Evolutionary conservation across 495 filamentous ascomycete genomes (phyloP).

Genomic region (Massariosphaeria phaeospora): DNA sequence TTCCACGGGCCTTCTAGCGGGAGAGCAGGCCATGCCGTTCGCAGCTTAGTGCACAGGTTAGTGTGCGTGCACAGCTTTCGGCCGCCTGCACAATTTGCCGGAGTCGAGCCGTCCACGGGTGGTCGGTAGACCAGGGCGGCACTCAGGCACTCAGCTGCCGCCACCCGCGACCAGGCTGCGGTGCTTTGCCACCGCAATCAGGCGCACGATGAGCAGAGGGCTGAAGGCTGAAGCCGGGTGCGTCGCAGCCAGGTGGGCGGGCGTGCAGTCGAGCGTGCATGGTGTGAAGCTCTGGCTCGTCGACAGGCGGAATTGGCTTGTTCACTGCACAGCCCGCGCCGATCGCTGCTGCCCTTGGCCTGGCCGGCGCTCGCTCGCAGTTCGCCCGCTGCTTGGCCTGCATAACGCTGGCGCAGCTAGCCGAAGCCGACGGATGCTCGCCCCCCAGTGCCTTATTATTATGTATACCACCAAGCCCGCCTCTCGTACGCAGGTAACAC

Average conservation of each 20-base stretch:
- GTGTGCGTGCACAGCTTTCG: neutral
- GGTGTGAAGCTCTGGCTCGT: neutral
- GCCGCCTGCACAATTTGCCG: too few species aligned
- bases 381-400: neutral
- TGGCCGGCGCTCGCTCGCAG: neutral
- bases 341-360: neutral
- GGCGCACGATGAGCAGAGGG: neutral
- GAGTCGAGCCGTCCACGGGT: too few species aligned
- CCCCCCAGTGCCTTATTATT: slow-evolving; percentile 2
- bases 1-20: slow-evolving; percentile 17
- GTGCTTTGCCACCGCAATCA: neutral
- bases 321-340: neutral
- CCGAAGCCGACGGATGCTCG: neutral
- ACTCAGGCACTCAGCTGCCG: neutral
- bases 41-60: neutral
- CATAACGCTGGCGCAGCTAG: neutral
- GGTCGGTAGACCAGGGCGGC: neutral
- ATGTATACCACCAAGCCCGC: neutral
- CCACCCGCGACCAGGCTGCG: neutral
- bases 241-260: neutral
- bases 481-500: neutral
- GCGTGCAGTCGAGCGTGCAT: neutral
- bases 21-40: neutral
- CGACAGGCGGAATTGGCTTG: neutral
- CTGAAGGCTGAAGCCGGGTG: neutral